Percentiles rank a stretch among this genome's conserved stretches.
phyloP scores from a whole-genome alignment of 2,329 filamentous ascomycete genomes.

The Arthrocladium fulminans region DNA sequence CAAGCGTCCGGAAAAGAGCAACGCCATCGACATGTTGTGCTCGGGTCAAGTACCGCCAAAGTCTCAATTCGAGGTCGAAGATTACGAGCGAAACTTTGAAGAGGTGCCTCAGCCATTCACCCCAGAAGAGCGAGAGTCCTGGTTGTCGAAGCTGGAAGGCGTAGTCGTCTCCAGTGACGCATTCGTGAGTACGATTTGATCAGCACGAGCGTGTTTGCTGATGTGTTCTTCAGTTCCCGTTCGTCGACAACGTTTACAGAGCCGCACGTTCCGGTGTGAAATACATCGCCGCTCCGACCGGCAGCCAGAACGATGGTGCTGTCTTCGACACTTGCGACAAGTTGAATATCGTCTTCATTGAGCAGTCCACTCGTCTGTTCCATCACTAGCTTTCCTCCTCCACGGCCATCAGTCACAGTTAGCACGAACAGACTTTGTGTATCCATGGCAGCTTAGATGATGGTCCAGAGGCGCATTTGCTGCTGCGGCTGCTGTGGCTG shows the following conservation, averaged over 20 bases:
- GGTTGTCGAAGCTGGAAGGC: slow-evolving; percentile 64
- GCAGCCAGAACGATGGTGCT: slow-evolving; percentile 48
- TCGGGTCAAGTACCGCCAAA: slow-evolving; percentile 73
- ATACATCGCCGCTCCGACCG: slow-evolving; percentile 88
- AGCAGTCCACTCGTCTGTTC: slow-evolving; percentile 90
- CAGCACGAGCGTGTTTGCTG: slow-evolving; percentile 1
- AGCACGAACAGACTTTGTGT: background rate
- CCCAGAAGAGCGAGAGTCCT: slow-evolving; percentile 71
- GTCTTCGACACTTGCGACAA: slow-evolving; percentile 77
- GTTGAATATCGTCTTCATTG: slow-evolving; percentile 84
- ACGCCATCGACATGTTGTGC: slow-evolving; percentile 91
- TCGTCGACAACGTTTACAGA: slow-evolving; percentile 95
- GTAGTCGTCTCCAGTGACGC: slow-evolving; percentile 90
- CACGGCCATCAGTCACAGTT: background rate
- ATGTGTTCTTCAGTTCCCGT: slow-evolving; percentile 65
- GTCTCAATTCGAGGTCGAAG: slow-evolving; percentile 70
- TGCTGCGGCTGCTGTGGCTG: too few relatives aligned
- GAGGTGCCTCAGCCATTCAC: slow-evolving; percentile 78
- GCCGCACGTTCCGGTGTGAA: slow-evolving; percentile 81
- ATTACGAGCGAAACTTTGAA: slow-evolving; percentile 84
- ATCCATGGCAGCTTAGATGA: too few relatives aligned
- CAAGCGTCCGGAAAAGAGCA: slow-evolving; percentile 95
- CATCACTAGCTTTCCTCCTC: slow-evolving; percentile 56
- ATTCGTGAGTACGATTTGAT: slow-evolving; percentile 57
- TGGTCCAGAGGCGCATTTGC: too few relatives aligned